A percentile compares a stretch with the other conserved stretches of the same genome.
phyloP scores from a whole-genome alignment of 306 rosid genomes.

The Canavalia gladiata region DNA sequence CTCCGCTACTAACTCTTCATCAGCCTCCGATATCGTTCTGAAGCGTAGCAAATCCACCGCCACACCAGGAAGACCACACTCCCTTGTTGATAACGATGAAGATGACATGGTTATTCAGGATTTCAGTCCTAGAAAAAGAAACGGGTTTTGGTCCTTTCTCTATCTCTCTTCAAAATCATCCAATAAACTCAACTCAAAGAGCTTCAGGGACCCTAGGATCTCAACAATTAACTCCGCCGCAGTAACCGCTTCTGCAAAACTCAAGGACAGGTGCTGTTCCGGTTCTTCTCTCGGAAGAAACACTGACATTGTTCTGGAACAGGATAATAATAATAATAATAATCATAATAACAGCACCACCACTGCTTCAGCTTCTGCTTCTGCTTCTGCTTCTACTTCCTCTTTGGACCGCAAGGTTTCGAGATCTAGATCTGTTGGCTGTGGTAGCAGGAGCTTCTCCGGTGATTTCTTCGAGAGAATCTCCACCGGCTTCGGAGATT shows the following conservation, averaged over 20 bases:
- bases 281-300: constrained; percentile 50
- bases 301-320: constrained; percentile 50
- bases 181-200: constrained; percentile 46
- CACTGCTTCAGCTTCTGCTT: constrained; percentile 57
- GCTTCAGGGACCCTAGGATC: constrained; percentile 50
- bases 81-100: constrained; percentile 46
- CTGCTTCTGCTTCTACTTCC: constrained; percentile 67
- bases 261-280: constrained; percentile 40
- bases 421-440: constrained; percentile 96
- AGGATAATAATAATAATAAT: constrained; percentile 38
- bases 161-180: constrained; percentile 62
- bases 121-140: constrained; percentile 70
- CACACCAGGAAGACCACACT: constrained; percentile 60
- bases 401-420: constrained; percentile 91
- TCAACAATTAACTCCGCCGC: constrained; percentile 3
- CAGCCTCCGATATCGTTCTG: constrained; percentile 54
- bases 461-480: constrained; percentile 95
- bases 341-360: constrained; percentile 42
- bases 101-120: constrained; percentile 35
- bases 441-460: constrained; percentile 96
- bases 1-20: neutral
- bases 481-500: constrained; percentile 97
- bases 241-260: constrained; percentile 9
- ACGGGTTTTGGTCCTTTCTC: constrained; percentile 92
- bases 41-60: constrained; percentile 90